Conservation (phyloP, 208 protist species). For the Trypanosoma vivax region DNA sequence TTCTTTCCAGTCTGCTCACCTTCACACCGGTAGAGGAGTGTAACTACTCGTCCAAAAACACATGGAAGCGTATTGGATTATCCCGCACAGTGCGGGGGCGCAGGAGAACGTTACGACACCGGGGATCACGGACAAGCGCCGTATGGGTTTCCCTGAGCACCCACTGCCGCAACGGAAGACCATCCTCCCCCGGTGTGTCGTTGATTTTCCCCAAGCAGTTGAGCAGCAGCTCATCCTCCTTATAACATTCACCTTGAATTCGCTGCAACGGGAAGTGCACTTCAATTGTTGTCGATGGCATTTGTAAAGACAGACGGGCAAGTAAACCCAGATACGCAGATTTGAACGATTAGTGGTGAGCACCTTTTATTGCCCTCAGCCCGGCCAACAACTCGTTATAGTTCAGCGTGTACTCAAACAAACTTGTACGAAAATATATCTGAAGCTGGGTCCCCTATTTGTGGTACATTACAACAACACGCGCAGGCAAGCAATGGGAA, state of each 20-base stretch:
- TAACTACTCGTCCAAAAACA: slow-evolving; percentile 10
- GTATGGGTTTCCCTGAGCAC: slow-evolving; percentile 46
- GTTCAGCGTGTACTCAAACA: too few relatives aligned
- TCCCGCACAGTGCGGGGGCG: slow-evolving; percentile 50
- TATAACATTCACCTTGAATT: slow-evolving; percentile 36
- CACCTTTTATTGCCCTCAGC: too few relatives aligned
- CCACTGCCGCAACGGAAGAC: slow-evolving; percentile 72
- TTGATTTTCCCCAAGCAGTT: slow-evolving; percentile 64
- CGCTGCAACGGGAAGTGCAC: slow-evolving; percentile 47
- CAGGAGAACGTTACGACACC: slow-evolving; percentile 34
- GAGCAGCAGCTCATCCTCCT: slow-evolving; percentile 48
- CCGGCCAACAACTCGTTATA: too few relatives aligned
- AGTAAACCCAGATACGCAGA: too few relatives aligned
- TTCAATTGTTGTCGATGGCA: slow-evolving; percentile 20
- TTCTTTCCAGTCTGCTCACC: neutral
- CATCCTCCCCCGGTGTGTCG: slow-evolving; percentile 63
- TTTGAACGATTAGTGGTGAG: too few relatives aligned
- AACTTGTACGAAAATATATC: too few relatives aligned
- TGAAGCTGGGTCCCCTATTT: too few relatives aligned
- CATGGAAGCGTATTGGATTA: slow-evolving; percentile 37
- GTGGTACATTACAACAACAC: too few relatives aligned
- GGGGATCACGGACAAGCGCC: slow-evolving; percentile 43
- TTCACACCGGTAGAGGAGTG: neutral
- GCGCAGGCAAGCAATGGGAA: too few relatives aligned
- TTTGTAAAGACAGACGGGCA: too few relatives aligned